Percentiles rank a stretch among this genome's conserved stretches.
phyloP scores from a whole-genome alignment of 768 basidiomycete species.

The Podaxis carcinomalis region DNA sequence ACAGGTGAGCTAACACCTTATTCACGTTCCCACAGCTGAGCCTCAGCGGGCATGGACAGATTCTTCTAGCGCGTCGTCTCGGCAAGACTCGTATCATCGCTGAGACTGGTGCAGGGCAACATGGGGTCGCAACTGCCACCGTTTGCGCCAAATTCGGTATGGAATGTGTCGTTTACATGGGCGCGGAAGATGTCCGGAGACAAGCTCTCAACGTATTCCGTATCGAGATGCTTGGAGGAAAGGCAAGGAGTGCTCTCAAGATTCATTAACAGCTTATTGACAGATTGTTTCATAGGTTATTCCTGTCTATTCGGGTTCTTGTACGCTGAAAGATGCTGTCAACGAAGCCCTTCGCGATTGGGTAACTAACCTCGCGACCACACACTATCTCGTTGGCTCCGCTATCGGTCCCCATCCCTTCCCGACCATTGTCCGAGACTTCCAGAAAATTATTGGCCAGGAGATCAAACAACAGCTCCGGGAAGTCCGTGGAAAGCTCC shows the following conservation, averaged over 20 bases:
- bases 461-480: constrained; percentile 90
- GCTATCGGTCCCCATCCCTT: constrained; percentile 98
- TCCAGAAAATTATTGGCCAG: constrained; percentile 90
- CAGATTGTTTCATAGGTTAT: constrained; percentile 56
- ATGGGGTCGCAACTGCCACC: constrained; percentile 98
- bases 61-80: constrained; percentile 87
- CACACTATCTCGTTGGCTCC: constrained; percentile 96
- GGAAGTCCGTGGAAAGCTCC: constrained; percentile 74
- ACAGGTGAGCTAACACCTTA: constrained; percentile 48
- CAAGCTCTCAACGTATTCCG: constrained; percentile 98
- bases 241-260: constrained; percentile 64
- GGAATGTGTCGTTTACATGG: constrained; percentile 98
- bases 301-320: constrained; percentile 89
- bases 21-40: neutral
- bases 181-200: constrained; percentile 91
- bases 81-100: constrained; percentile 98
- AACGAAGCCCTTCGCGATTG: constrained; percentile 98
- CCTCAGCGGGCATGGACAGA: constrained; percentile 39
- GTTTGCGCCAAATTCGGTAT: constrained; percentile 95
- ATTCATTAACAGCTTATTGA: neutral
- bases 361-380: constrained; percentile 92
- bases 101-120: constrained; percentile 98
- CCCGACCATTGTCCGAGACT: constrained; percentile 98
- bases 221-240: constrained; percentile 95
- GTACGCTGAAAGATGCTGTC: constrained; percentile 96